phyloP scores from a whole-genome alignment of 176 grass and related monocot genomes.

The Triticum timopheevii region DNA sequence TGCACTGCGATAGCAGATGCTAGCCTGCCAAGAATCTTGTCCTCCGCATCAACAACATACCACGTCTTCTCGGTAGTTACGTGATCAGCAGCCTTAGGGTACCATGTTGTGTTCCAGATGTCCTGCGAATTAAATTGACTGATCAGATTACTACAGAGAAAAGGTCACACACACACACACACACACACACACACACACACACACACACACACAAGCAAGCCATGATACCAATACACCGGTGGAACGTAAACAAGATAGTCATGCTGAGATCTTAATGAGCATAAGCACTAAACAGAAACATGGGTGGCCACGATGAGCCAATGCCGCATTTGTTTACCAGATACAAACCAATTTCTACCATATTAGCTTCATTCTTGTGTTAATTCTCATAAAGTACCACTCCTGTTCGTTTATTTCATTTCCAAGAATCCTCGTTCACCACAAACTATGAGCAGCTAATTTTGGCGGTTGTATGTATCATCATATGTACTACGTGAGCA shows the following conservation, averaged over 20 bases:
- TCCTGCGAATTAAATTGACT: slow-evolving; percentile 54
- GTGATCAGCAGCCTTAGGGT: slow-evolving; percentile 95
- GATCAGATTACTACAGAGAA: neutral
- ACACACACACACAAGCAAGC: neutral
- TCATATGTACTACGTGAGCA: neutral
- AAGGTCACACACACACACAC: slow-evolving; percentile 2
- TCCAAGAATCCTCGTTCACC: neutral
- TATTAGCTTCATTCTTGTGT: neutral
- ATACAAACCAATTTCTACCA: neutral
- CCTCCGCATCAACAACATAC: slow-evolving; percentile 94
- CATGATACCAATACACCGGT: neutral
- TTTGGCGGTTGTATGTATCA: neutral
- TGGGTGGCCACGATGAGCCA: neutral
- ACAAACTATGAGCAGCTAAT: neutral
- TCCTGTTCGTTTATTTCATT: neutral
- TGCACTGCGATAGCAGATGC: slow-evolving; percentile 95
- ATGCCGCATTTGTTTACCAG: neutral
- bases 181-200: neutral
- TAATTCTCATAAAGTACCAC: neutral
- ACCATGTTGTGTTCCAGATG: slow-evolving; percentile 98
- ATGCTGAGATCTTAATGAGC: neutral
- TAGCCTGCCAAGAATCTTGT: slow-evolving; percentile 91
- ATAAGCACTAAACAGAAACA: neutral
- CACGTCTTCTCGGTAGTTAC: slow-evolving; percentile 86
- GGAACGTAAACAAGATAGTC: neutral